Evolutionary conservation across 2,329 filamentous ascomycete species (phyloP).

Genomic region (Neopestalotiopsis sp.): DNA sequence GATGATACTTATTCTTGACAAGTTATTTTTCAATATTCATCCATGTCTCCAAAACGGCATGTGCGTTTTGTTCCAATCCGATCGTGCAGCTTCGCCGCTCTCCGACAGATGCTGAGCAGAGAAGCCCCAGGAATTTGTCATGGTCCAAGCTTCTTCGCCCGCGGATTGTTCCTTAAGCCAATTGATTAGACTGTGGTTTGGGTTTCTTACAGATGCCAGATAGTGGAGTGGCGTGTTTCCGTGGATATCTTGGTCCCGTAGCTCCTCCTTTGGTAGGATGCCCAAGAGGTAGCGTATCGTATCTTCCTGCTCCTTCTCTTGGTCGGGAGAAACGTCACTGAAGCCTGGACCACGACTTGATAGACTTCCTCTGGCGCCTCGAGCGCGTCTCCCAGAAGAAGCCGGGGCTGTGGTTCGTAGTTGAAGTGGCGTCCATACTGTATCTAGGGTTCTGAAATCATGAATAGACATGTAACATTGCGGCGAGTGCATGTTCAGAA

Average conservation of each 20-base stretch:
- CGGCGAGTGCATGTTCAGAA: neutral
- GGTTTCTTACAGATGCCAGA: neutral
- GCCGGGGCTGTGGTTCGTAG: neutral
- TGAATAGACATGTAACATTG: neutral
- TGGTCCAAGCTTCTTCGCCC: neutral
- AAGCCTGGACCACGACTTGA: neutral
- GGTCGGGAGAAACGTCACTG: neutral
- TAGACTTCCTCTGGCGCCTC: neutral
- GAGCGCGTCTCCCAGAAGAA: neutral
- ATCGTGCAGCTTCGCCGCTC: neutral
- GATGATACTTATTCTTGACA: neutral
- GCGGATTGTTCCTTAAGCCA: neutral
- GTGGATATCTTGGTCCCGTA: conserved; percentile 1
- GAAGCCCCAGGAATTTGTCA: neutral
- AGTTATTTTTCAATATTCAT: neutral
- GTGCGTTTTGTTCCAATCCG: neutral
- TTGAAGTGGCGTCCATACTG: neutral
- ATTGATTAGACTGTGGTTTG: neutral
- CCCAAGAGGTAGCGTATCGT: neutral
- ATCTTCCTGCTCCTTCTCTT: neutral
- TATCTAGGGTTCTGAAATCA: neutral
- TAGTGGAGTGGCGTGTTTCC: conserved; percentile 4
- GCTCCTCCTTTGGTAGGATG: neutral
- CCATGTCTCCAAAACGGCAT: conserved; percentile 5
- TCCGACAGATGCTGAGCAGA: neutral